Evolutionary conservation across 2,329 filamentous ascomycete genomes (phyloP).

Genomic region (Apiospora saccharicola): DNA sequence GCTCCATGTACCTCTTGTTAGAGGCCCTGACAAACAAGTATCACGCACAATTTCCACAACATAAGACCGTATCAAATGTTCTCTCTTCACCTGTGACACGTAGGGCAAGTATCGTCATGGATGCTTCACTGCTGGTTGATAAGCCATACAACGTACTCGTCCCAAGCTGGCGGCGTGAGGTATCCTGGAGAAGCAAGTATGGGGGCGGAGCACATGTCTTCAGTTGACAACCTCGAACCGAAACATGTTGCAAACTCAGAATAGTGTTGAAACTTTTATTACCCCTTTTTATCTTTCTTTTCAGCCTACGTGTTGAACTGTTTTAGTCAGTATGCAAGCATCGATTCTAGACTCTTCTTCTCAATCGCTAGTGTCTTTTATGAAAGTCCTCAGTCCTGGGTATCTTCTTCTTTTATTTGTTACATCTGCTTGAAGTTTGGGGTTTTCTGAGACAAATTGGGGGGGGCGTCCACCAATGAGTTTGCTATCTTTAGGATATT

Average conservation of each 20-base stretch:
- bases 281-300: slow-evolving; percentile 21
- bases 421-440: not conserved
- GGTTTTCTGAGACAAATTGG: not conserved
- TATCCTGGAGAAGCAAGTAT: not conserved
- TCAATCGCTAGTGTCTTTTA: slow-evolving; percentile 16
- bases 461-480: not conserved
- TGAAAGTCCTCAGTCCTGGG: not conserved
- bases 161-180: not conserved
- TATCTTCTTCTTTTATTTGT: slow-evolving; percentile 22
- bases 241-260: slow-evolving; percentile 7
- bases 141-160: no score
- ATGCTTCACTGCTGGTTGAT: not conserved
- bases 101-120: not conserved
- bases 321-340: slow-evolving; percentile 24
- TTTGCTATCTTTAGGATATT: not conserved
- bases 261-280: slow-evolving; percentile 24
- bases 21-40: not conserved
- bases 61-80: no score
- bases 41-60: not conserved
- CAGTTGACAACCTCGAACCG: not conserved
- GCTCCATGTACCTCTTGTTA: not conserved
- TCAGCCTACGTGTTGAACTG: slow-evolving; percentile 20
- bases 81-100: not conserved
- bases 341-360: not conserved
- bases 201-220: not conserved